Base-by-base conservation (phyloP, 352 stramenopile species). In the Elongisporangium senticosum region DNA sequence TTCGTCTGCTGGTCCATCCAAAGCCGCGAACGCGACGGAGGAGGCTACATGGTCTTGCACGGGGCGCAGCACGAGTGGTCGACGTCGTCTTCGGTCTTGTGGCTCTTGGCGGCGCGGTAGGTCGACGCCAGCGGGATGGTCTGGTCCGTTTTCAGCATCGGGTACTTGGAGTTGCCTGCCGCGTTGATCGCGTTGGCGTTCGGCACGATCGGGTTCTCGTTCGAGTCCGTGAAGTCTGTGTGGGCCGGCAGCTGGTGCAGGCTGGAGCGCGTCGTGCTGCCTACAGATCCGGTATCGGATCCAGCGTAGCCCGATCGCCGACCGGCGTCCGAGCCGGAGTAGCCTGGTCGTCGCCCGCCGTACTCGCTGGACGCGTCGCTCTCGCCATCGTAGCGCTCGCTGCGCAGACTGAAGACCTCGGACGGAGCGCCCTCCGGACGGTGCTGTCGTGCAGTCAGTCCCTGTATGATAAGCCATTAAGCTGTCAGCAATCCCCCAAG, bases 351-450 rank as follows among this genome's bases (percentile, higher is more conserved):
- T 51, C 80, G 74, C 0, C 72, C 66, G 47, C 79, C 74, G 58
- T 87, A 85, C 49, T 91, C 82, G 49, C 83, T 93, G 19, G 84
- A 95, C 24, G 75, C 86, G 61, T 95, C 86, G 57, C 86, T 95
- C 68, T 91, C 83, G 3, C 74, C 72, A 60, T 95, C 86, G 69
- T 87, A 88, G 40, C 75, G 79, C 66, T 93, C 86, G 58, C 85
- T 92, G 52, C 80, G 78, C 11, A 89, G 62, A 71, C 83, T 93
- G 58, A 91, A 93, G 21, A 87, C 71, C 62, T 93, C 86, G 28
- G 86, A 95, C 22, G 79, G 78, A 7, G 82, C 81, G 23, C 75
- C 69, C 51, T 93, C 82, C 0, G 82, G 83, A n/a, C 82, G 77
- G 37, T 77, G 68, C 65, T 95, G 86, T 7, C 83, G 79, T 21